Base-by-base conservation (phyloP, 2,329 filamentous ascomycete species). In the Anisogramma anomala region DNA sequence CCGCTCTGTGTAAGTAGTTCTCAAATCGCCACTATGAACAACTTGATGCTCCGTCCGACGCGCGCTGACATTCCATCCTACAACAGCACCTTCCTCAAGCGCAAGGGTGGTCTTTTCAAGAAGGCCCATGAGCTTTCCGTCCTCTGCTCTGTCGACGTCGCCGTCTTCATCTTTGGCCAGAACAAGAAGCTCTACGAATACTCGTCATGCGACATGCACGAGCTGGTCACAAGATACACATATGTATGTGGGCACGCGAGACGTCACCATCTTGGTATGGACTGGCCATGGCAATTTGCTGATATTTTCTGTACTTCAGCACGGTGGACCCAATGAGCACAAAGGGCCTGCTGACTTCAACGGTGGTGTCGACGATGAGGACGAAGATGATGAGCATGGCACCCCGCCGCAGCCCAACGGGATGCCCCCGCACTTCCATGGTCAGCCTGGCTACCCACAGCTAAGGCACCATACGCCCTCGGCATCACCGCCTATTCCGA, bases 121-220 rank as follows among this genome's bases (percentile, higher is more conserved):
- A 98, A 98, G 76, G 91, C 91, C 40, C 88, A 98, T 62, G 91
- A 98, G 72, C 75, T 98, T 39, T 94, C 89, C 39, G 91, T 98
- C 34, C 81, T 98, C 49, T 98, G 91, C 63, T 95, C 88, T 28
- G 91, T 98, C 59, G 91, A 98, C 61, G 91, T 98, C 52, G 91
- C 91, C 30, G 91, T 98, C 56, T 91, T 98, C 61, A 95, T 98
- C 56, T 96, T 96, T 58, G 89, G 89, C 49, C 88, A 85, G 66
- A 98, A 98, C 65, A 98, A 96, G 73, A 96, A 96, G 67, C 74
- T 98, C 19, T 95, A 96, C 64, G 87, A 98, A 63, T 98, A 94
- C 62, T 96, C 88, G 10, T 96, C 89, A 14, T 72, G 78, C 53
- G 86, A 95, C 61, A 94, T 98, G 74, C 82, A 82, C 59, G 86